Percentiles rank a stretch among this genome's conserved stretches.
These are phyloP conservation scores for Lachnellula subtilissima DNA, from an alignment of 2,329 filamentous ascomycete genomes.

Conservation along the genomic window DNA sequence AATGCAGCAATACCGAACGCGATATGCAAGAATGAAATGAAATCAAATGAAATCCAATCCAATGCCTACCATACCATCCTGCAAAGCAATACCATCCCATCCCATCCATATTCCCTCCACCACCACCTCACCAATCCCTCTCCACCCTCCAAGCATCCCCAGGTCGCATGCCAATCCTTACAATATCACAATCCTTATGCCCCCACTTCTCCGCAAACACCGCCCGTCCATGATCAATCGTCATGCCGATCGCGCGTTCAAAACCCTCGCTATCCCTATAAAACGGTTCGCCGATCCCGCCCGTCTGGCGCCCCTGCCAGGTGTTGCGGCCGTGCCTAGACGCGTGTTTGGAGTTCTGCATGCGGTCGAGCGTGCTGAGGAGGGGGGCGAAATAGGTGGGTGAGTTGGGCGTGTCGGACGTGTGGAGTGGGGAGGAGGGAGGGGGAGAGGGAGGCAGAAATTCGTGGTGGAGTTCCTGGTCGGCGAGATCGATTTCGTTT, in stretches of 20 bases:
- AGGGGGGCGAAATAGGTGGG: slow-evolving; percentile 24
- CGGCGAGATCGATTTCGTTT: no score
- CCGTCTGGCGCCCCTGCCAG: slow-evolving; percentile 48
- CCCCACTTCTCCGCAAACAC: slow-evolving; percentile 43
- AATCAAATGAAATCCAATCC: no score
- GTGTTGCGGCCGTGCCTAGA: slow-evolving; percentile 39
- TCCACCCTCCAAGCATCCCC: slow-evolving; percentile 45
- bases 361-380: slow-evolving; percentile 27
- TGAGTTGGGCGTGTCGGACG: slow-evolving; percentile 19
- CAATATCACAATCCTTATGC: slow-evolving; percentile 39
- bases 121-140: slow-evolving; percentile 33
- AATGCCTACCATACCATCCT: no score
- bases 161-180: slow-evolving; percentile 33
- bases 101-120: no score
- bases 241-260: slow-evolving; percentile 39
- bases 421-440: no score
- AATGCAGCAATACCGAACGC: no score
- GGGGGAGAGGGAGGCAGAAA: not conserved
- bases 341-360: slow-evolving; percentile 29
- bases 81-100: no score
- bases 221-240: slow-evolving; percentile 42
- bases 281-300: slow-evolving; percentile 49
- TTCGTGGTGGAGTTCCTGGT: no score
- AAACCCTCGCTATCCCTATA: slow-evolving; percentile 46
- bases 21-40: no score